A percentile compares a stretch with the other conserved stretches of the same genome.
These are phyloP conservation scores for Phytophthora multivora DNA, from an alignment of 352 stramenopile species.

Conservation along the genomic window DNA sequence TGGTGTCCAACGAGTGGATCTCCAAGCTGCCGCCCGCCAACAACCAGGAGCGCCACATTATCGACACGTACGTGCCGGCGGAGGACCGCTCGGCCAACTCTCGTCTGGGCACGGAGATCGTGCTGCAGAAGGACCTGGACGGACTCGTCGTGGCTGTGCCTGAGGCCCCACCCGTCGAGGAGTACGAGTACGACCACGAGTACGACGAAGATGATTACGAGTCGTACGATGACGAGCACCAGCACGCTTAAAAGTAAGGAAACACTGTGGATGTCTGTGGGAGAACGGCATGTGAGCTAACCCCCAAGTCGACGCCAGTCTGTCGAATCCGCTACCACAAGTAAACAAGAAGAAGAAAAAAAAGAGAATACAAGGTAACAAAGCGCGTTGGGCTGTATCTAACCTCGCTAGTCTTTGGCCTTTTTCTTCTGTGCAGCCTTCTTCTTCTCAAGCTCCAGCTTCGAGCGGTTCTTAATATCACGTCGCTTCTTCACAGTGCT, in stretches of 20 bases:
- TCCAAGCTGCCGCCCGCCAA: conserved; percentile 74
- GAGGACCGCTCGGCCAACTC: conserved; percentile 86
- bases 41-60: conserved; percentile 76
- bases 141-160: conserved; percentile 89
- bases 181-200: conserved; percentile 85
- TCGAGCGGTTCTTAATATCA: conserved; percentile 71
- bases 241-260: conserved; percentile 39
- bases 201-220: conserved; percentile 87
- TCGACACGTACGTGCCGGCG: conserved; percentile 76
- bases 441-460: conserved; percentile 71
- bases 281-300: too few species aligned
- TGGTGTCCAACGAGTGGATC: conserved; percentile 90
- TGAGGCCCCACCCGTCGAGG: conserved; percentile 83
- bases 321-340: conserved; percentile 12
- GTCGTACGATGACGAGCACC: conserved; percentile 69
- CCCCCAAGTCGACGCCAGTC: not conserved
- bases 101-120: conserved; percentile 86
- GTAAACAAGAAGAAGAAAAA: conserved; percentile 30
- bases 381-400: conserved; percentile 10
- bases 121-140: conserved; percentile 85
- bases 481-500: conserved; percentile 50
- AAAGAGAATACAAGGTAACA: conserved; percentile 28
- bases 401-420: conserved; percentile 31
- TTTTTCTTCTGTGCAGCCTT: conserved; percentile 58
- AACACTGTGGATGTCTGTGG: not conserved